Percentiles rank a stretch among this genome's conserved stretches.
Conservation (phyloP, 1,139 yeast species). For the Hyphopichia burtonii region DNA sequence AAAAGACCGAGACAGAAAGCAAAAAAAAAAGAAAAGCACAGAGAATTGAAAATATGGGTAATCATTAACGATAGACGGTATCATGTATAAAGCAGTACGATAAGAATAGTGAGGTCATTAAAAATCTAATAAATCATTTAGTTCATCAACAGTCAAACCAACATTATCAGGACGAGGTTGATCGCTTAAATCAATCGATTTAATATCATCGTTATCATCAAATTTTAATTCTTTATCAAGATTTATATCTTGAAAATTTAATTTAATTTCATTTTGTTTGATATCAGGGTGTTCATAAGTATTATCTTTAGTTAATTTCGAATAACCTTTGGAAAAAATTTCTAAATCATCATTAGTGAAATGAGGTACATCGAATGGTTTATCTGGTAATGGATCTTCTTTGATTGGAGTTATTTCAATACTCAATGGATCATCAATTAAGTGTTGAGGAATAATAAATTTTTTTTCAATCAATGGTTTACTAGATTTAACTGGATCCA, state of each 20-base stretch:
- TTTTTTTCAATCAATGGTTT: conserved; percentile 7
- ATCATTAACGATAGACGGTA: background rate
- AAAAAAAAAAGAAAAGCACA: background rate
- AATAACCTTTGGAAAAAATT: conserved; percentile 17
- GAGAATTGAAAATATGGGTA: background rate
- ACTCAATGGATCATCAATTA: conserved; percentile 32
- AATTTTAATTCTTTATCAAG: conserved; percentile 15
- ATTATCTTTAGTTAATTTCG: conserved; percentile 7
- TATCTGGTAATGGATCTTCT: conserved; percentile 27
- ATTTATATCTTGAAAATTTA: conserved; percentile 12
- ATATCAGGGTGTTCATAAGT: conserved; percentile 12
- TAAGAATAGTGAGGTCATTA: conserved; percentile 6
- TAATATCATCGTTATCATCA: conserved; percentile 9
- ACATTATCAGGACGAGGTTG: conserved; percentile 10
- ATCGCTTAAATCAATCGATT: conserved; percentile 3
- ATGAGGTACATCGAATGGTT: conserved; percentile 30
- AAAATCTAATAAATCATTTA: conserved; percentile 38
- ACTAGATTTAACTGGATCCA: conserved; percentile 33
- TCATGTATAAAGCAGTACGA: background rate
- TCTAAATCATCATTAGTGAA: conserved; percentile 22
- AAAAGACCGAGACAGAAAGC: background rate
- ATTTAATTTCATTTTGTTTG: conserved; percentile 10
- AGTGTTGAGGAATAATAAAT: conserved; percentile 16
- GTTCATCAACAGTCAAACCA: conserved; percentile 36
- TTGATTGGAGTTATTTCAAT: conserved; percentile 35